Conservation (phyloP, 2,329 filamentous ascomycete genomes). For the Karstenula rhodostoma region DNA sequence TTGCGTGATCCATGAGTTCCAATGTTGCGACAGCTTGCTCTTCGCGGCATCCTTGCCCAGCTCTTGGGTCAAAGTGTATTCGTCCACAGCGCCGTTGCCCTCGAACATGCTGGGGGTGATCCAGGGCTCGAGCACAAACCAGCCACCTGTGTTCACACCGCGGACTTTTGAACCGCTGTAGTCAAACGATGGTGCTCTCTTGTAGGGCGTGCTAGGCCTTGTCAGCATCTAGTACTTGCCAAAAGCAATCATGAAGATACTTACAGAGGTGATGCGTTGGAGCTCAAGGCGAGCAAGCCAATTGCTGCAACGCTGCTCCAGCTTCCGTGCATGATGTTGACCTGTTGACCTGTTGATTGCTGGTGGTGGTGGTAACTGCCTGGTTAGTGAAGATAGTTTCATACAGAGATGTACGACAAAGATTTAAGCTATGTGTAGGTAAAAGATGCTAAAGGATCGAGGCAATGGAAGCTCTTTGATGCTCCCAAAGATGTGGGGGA, state of each 20-base stretch:
- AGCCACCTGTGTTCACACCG: slow-evolving; percentile 72
- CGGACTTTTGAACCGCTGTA: slow-evolving; percentile 65
- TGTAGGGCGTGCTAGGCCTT: slow-evolving; percentile 28
- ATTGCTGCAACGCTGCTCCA: slow-evolving; percentile 35
- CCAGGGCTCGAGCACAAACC: slow-evolving; percentile 71
- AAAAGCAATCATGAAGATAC: slow-evolving; percentile 9
- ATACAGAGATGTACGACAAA: slow-evolving; percentile 19
- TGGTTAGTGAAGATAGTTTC: slow-evolving; percentile 18
- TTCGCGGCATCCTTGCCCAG: slow-evolving; percentile 60
- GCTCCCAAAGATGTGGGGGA: slow-evolving; percentile 18
- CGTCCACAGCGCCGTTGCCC: slow-evolving; percentile 62
- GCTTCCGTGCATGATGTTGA: slow-evolving; percentile 37
- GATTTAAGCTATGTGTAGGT: slow-evolving; percentile 13
- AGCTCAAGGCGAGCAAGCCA: slow-evolving; percentile 40
- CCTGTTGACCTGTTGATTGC: no score
- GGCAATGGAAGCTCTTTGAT: slow-evolving; percentile 12
- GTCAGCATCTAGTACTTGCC: slow-evolving; percentile 11
- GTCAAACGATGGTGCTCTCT: slow-evolving; percentile 56
- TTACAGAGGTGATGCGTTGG: slow-evolving; percentile 43
- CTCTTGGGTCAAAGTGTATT: slow-evolving; percentile 61
- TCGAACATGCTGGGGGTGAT: slow-evolving; percentile 70
- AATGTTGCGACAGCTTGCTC: slow-evolving; percentile 61
- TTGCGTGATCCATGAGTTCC: slow-evolving; percentile 65
- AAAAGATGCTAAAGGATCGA: slow-evolving; percentile 18
- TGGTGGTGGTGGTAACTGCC: slow-evolving; percentile 17